Evolutionary conservation across 192 early-diverging fungal species (phyloP), one percentile per base, ranked within the genome.

Genomic region (Umbelopsis sp.): DNA sequence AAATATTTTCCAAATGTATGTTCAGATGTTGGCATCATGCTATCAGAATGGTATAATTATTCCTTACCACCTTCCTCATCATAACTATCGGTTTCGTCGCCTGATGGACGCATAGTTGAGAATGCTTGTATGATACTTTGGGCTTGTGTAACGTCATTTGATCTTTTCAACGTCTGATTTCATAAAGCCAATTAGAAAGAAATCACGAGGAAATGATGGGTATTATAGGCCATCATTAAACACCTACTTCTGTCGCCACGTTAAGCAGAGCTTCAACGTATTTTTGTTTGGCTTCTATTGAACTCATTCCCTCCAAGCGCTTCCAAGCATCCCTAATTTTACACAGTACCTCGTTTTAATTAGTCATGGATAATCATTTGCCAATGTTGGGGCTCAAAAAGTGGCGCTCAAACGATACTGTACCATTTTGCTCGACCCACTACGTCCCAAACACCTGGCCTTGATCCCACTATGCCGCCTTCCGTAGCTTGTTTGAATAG

Each of bases 401-500:
- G 2, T 6, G 37, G 37, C 37, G 37, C 37, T 41, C 37, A 41
- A 41, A 41, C 11, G 55, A 35, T 30, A 27, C 35, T 23, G n/a
- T 73, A 72, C 76, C 82, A 82, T 73, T 84, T 84, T 18, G 82
- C 71, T 49, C 82, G 69, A 51, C 77, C 84, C 30, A 83, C 82
- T 0, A 81, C 77, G 66, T 85, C 84, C 68, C 74, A 85, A 46
- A 85, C 76, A 2, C 77, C 74, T 16, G 84, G 84, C 53, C 80
- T 41, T 20, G 76, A 69, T 10, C 77, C 81, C 20, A 69, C 64
- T 15, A 77, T 68, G 41, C 68, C 22, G 18, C 84, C 84, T 21
- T 75, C 61, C 6, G 84, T 81, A 15, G 77, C 82, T 75, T 85
- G 84, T 48, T 85, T 85, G 64, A 83, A 85, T 15, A 80, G 66